Percentiles rank a stretch among this genome's conserved stretches.
Conservation (phyloP, 148 eudicot species). For the Camellia granthamiana region DNA sequence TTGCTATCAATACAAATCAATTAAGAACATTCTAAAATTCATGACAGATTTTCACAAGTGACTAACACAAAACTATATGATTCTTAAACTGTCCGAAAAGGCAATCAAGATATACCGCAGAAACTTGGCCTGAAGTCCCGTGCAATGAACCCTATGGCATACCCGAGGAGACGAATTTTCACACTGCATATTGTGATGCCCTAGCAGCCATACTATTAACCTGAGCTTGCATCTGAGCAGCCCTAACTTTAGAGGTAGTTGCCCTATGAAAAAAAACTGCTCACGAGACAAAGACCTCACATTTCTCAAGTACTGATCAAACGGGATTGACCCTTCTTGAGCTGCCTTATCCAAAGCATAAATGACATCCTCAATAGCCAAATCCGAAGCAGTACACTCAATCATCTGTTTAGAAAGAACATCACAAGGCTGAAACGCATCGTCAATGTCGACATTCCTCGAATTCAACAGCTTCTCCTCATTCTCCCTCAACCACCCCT, state of each 20-base stretch:
- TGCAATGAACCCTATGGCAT: too few relatives aligned
- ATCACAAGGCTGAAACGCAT: conserved; percentile 71
- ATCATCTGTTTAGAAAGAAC: conserved; percentile 75
- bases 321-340: conserved; percentile 75
- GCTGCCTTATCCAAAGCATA: conserved; percentile 85
- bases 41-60: conserved; percentile 6
- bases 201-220: conserved; percentile 85
- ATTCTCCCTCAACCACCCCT: conserved; percentile 84
- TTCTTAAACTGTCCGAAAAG: background rate
- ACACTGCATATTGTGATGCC: conserved; percentile 45
- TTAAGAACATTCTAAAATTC: background rate
- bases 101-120: background rate
- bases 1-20: conserved; percentile 9
- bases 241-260: conserved; percentile 59
- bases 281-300: conserved; percentile 81
- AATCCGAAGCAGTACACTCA: conserved; percentile 69
- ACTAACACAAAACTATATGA: background rate
- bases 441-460: conserved; percentile 55
- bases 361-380: conserved; percentile 84
- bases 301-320: conserved; percentile 82
- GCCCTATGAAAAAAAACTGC: conserved; percentile 92
- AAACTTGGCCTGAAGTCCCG: background rate
- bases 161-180: conserved; percentile 10
- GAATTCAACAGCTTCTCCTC: conserved; percentile 46
- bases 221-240: conserved; percentile 84